Base-by-base conservation (phyloP, 495 filamentous ascomycete genomes). In the Hyaloscypha variabilis region DNA sequence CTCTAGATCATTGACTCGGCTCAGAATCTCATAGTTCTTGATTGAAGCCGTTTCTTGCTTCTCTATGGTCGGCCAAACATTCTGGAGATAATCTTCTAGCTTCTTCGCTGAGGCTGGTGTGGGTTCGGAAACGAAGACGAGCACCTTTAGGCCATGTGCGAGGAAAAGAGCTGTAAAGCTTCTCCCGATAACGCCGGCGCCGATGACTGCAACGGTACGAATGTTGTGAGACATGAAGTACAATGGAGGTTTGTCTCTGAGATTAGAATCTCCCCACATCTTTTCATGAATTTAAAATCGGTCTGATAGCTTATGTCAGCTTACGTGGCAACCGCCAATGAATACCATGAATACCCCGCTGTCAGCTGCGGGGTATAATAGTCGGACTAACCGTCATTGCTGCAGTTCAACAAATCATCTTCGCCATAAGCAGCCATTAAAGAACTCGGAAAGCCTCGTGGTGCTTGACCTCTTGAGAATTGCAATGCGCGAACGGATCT, bases 101-200 rank as follows among this genome's bases (percentile, higher is more conserved):
- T 36, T 36, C 56, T 58, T 31, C 56, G 13, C 28, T 17, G 56
- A 58, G 17, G 13, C 56, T 11, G 56, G 56, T 29, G 56, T 34
- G 53, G 31, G 31, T 36, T 39, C 30, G 30, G 29, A 58, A n/a
- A 39, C 56, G 13, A 36, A 36, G 56, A 58, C 21, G 56, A 36
- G 56, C 8, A 58, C 56, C 21, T 24, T 31, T 2, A 36, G 24
- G n/a, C 56, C 56, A 2, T 24, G 56, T 39, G 56, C 56, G 17
- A 58, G 56, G 56, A 36, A 58, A 23, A 58, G 56, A n/a, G 56
- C 56, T 31, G 30, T 58, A 19, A 58, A 36, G 56, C 56, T 58
- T n/a, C 28, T 34, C 24, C 56, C 56, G 19, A 58, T 58, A 8
- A 58, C 56, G 17, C 56, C 56, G 56, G 29, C 30, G 56, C 28